Base-by-base conservation (phyloP, 2,329 filamentous ascomycete species). In the Hymenoscyphus infarciens region DNA sequence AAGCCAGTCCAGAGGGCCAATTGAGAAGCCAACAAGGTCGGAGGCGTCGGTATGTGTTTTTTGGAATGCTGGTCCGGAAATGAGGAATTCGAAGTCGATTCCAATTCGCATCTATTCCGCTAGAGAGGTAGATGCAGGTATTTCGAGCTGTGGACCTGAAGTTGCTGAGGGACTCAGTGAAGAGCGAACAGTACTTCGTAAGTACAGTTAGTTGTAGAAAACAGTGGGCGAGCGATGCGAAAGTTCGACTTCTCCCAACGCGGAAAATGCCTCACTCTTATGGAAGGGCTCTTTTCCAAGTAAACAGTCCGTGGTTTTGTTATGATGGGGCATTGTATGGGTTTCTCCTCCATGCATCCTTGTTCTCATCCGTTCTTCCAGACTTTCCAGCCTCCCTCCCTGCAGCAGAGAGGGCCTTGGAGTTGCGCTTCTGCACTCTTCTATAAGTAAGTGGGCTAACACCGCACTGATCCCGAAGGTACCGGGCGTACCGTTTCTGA, bases 1-100 rank as follows among this genome's bases (percentile, higher is more conserved):
- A n/a, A 45, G 22, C n/a, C 22, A 49, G 39, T 15, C 25, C 13
- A 54, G 11, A 53, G 3, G 16, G 38, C 25, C 39, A 27, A 27
- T 27, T 19, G n/a, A 38, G 16, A 49, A 58, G 13, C 15, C 56
- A 19, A 49, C 5, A 25, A 49, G 27, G 29, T 42, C 8, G 29
- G 60, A 10, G 54, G 49, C 55, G 58, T 35, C 56, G 42, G 56
- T 56, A 55, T 59, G 22, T 59, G 45, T 10, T 56, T 54, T 55
- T 56, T 19, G 61, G 56, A 53, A 33, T 57, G 52, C 39, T 53
- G 57, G 39, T 52, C 13, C 45, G 27, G 22, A 55, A 5, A 25
- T n/a, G n/a, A 31, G 33, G 53, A 35, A 49, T 33, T 27, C 19
- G 25, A 13, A 29, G 22, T 22, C 19, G 11, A 22, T 22, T 13